Evolutionary conservation across 768 basidiomycete species (phyloP), one percentile per base, ranked within the genome.

Genomic region (Auriscalpium microsporum): DNA sequence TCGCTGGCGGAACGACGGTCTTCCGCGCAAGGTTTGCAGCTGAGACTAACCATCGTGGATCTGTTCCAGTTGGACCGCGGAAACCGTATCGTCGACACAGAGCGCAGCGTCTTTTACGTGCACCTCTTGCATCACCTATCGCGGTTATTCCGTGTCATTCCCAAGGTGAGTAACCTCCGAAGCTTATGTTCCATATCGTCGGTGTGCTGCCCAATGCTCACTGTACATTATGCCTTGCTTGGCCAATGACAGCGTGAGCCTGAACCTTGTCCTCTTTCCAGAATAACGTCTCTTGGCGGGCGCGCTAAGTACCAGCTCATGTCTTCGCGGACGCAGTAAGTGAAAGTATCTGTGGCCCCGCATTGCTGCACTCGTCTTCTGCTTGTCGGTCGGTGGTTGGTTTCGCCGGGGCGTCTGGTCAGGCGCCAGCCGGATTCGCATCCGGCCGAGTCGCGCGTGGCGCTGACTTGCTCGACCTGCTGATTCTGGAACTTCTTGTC

Each of bases 191-290:
- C 4, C 28, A 28, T 28, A 28, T 17, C 40, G 4, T 14, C 14
- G 17, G 40, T 14, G 17, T 17, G 6, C 40, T 42, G 40, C 40
- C 13, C 17, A 13, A 17, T 13, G 8, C 40, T 42, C 40, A 17
- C 17, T 42, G 17, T 14, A 13, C 14, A 13, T 17, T 14, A 42
- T 42, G 17, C 40, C 40, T 42, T 13, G 40, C 40, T 33, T 19
- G 17, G 37, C 51, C 51, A 52, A 52, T 52, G 23, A 13, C 14
- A 21, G 51, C 40, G 16, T 19, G 40, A 44, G 51, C 42, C 14
- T 52, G 33, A 52, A 52, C 51, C 44, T 36, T 52, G 38, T 52
- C 51, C 51, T 19, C 23, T n/a, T 52, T 52, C 51, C 40, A 52
- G 51, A 52, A 52, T 21, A 11, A 16, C 28, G 14, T 8, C 33